phyloP scores from a whole-genome alignment of 257 asterid genomes.

The Nicotiana tomentosiformis region DNA sequence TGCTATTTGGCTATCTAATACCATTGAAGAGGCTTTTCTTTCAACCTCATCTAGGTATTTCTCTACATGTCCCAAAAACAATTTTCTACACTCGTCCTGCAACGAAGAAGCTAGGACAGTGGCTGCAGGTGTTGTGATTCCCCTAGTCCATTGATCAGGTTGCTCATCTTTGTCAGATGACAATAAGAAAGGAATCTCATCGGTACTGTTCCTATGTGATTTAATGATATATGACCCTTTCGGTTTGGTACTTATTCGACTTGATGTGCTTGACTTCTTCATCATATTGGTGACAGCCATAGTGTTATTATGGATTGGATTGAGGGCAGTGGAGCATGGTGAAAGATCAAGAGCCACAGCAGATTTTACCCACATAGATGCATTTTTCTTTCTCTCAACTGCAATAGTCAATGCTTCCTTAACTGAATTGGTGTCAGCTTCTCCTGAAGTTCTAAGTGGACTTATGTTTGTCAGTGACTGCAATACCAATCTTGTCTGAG shows the following conservation, averaged over 20 bases:
- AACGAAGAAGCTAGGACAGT: slow-evolving; percentile 31
- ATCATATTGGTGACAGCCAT: slow-evolving; percentile 5
- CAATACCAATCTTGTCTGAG: slow-evolving; percentile 39
- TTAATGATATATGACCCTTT: slow-evolving; percentile 24
- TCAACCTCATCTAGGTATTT: slow-evolving; percentile 55
- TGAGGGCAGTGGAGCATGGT: slow-evolving; percentile 17
- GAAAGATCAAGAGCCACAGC: slow-evolving; percentile 64
- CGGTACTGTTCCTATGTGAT: slow-evolving; percentile 17
- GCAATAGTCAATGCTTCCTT: slow-evolving; percentile 44
- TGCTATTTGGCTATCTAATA: slow-evolving; percentile 28
- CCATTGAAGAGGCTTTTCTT: slow-evolving; percentile 26
- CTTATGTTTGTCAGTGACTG: slow-evolving; percentile 47
- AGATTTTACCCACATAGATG: slow-evolving; percentile 56
- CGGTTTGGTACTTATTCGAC: slow-evolving; percentile 15
- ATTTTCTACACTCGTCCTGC: slow-evolving; percentile 49
- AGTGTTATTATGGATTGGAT: slow-evolving; percentile 15
- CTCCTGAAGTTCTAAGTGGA: slow-evolving; percentile 35
- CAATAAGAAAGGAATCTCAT: slow-evolving; percentile 24
- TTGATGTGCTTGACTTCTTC: slow-evolving; percentile 24
- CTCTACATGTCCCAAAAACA: slow-evolving; percentile 48
- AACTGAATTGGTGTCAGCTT: slow-evolving; percentile 34
- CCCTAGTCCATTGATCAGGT: slow-evolving; percentile 31
- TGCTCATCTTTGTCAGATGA: slow-evolving; percentile 33
- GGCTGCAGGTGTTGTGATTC: slow-evolving; percentile 30
- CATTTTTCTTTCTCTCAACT: slow-evolving; percentile 51